A percentile compares a stretch with the other conserved stretches of the same genome.
Conservation (phyloP, 768 basidiomycete genomes). For the Cytidiella melzeri region DNA sequence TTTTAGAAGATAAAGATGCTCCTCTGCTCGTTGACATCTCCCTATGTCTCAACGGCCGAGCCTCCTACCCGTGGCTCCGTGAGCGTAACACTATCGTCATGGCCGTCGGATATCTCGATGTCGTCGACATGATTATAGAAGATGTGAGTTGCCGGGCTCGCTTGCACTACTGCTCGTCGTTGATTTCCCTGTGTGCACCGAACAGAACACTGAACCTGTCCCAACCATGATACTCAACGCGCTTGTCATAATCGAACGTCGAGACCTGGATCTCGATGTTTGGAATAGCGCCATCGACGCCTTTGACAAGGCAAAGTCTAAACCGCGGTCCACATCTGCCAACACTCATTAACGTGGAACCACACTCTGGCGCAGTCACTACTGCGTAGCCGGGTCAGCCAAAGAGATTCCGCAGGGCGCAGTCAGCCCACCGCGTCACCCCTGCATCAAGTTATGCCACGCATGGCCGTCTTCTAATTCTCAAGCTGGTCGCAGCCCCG, state of each 20-base stretch:
- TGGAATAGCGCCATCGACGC: conserved; percentile 35
- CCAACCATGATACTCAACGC: conserved; percentile 46
- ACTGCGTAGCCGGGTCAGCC: too few species aligned
- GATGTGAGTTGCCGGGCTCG: neutral
- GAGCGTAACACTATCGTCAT: conserved; percentile 47
- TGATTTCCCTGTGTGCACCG: conserved; percentile 3
- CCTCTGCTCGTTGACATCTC: conserved; percentile 53
- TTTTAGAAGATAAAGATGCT: conserved; percentile 44
- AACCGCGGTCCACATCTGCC: too few species aligned
- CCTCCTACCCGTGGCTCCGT: conserved; percentile 38
- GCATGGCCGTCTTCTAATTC: too few species aligned
- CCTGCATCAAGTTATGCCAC: too few species aligned
- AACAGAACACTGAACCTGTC: conserved; percentile 27
- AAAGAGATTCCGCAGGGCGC: too few species aligned
- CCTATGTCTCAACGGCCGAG: conserved; percentile 38
- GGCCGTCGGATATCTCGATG: conserved; percentile 54
- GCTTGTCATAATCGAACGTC: conserved; percentile 40
- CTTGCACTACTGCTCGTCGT: conserved; percentile 8
- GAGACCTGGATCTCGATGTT: conserved; percentile 41
- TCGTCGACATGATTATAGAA: conserved; percentile 33
- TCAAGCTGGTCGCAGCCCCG: too few species aligned
- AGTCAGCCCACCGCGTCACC: too few species aligned
- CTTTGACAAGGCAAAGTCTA: too few species aligned
- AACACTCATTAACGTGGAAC: too few species aligned
- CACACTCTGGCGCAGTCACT: too few species aligned